These are phyloP conservation scores for Aspergillus heteromorphus DNA, from an alignment of 495 filamentous ascomycete species.

Conservation along the genomic window DNA sequence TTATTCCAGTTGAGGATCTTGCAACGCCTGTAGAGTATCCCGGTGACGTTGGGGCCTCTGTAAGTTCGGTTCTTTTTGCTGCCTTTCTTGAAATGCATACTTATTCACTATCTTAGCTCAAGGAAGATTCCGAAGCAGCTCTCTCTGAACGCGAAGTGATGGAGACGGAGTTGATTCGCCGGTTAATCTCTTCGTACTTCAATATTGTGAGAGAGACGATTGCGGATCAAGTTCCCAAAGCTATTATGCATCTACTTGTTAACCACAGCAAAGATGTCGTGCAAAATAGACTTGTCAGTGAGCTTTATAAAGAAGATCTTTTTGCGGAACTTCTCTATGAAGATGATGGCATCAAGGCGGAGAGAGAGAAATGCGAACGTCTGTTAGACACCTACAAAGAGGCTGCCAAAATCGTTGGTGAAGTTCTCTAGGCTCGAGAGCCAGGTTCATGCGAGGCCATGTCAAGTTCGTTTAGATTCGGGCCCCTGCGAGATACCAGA, in stretches of 20 bases:
- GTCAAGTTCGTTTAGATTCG: neutral
- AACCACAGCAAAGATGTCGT: slow-evolving; percentile 97
- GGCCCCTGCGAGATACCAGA: neutral
- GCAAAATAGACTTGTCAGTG: slow-evolving; percentile 91
- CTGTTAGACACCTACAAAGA: slow-evolving; percentile 91
- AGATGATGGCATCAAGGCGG: slow-evolving; percentile 93
- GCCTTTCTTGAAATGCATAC: neutral
- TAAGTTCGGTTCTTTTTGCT: slow-evolving; percentile 38
- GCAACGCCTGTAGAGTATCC: slow-evolving; percentile 33
- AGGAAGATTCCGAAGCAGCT: slow-evolving; percentile 61
- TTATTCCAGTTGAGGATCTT: slow-evolving; percentile 39
- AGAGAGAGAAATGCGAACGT: slow-evolving; percentile 96
- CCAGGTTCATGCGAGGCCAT: neutral
- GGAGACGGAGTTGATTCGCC: slow-evolving; percentile 94
- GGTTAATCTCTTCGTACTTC: slow-evolving; percentile 95
- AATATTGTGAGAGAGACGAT: slow-evolving; percentile 97
- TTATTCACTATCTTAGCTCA: slow-evolving; percentile 19
- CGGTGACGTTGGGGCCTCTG: slow-evolving; percentile 51
- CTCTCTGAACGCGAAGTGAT: slow-evolving; percentile 93
- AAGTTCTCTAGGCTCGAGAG: slow-evolving; percentile 65
- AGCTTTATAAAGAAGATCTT: slow-evolving; percentile 89
- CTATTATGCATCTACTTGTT: slow-evolving; percentile 96
- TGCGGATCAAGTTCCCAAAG: slow-evolving; percentile 96
- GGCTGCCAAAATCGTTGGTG: slow-evolving; percentile 94
- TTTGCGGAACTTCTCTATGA: slow-evolving; percentile 95